Evolutionary conservation across 2,329 filamentous ascomycete species (phyloP).

Genomic region (Alternaria gaisen): DNA sequence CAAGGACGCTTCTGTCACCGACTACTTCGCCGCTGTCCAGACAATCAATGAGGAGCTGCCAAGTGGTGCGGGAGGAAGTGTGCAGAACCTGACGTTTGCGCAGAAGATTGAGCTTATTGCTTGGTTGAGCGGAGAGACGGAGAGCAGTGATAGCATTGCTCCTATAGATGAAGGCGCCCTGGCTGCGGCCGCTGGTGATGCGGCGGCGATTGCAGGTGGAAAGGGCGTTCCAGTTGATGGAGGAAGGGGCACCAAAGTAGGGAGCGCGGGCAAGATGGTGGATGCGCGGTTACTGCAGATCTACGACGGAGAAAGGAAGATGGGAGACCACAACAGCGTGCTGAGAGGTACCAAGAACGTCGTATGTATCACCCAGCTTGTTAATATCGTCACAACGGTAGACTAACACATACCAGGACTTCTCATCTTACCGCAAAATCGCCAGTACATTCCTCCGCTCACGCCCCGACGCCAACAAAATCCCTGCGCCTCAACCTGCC

Average conservation of each 20-base stretch:
- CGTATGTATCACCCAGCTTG: constrained; percentile 61
- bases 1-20: constrained; percentile 86
- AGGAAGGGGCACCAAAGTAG: constrained; percentile 48
- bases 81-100: constrained; percentile 90
- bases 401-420: constrained; percentile 70
- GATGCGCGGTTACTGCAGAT: constrained; percentile 87
- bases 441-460: constrained; percentile 76
- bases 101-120: constrained; percentile 91
- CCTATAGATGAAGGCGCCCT: constrained; percentile 72
- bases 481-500: constrained; percentile 44
- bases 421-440: constrained; percentile 89
- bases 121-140: constrained; percentile 87
- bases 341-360: constrained; percentile 88
- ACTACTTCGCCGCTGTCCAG: constrained; percentile 87
- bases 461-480: constrained; percentile 52
- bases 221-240: constrained; percentile 51
- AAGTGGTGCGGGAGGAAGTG: constrained; percentile 68
- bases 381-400: not conserved
- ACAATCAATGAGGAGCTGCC: constrained; percentile 80
- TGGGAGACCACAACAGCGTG: constrained; percentile 91
- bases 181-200: constrained; percentile 58
- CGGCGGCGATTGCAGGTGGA: constrained; percentile 63
- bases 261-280: constrained; percentile 55
- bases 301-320: constrained; percentile 88
- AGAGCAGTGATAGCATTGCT: constrained; percentile 88